A percentile compares a stretch with the other conserved stretches of the same genome.
Evolutionary conservation across 441 rosid species (phyloP).

Genomic region (Iberis amara): DNA sequence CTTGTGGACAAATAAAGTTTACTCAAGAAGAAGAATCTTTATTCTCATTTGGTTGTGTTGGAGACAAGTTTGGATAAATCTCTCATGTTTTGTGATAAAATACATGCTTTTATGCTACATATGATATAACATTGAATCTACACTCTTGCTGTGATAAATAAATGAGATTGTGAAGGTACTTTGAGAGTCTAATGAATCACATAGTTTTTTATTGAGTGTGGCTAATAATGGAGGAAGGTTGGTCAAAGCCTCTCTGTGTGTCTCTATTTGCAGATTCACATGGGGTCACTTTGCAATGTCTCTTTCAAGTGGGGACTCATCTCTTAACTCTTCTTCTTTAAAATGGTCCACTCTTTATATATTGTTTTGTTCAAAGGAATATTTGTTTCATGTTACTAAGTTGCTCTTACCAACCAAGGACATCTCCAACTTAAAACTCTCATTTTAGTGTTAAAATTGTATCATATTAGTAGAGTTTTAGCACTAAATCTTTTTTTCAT

Average conservation of each 20-base stretch:
- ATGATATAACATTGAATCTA: no score
- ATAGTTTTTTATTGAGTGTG: slow-evolving; percentile 13
- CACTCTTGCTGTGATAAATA: slow-evolving; percentile 8
- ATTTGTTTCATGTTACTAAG: slow-evolving; percentile 19
- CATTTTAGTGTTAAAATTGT: no score
- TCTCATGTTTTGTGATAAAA: neutral
- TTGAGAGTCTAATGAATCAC: slow-evolving; percentile 27
- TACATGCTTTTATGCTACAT: slow-evolving; percentile 3
- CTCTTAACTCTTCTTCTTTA: slow-evolving; percentile 12
- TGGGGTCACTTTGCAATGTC: slow-evolving; percentile 32
- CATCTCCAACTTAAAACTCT: no score
- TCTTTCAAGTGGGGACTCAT: slow-evolving; percentile 31
- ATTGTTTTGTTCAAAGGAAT: slow-evolving; percentile 7
- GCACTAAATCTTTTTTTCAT: no score
- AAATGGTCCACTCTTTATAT: slow-evolving; percentile 22
- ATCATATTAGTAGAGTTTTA: no score
- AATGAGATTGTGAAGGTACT: slow-evolving; percentile 19
- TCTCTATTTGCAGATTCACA: slow-evolving; percentile 31
- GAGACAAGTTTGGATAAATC: slow-evolving; percentile 12
- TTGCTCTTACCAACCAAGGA: slow-evolving; percentile 24
- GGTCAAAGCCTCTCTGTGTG: slow-evolving; percentile 30
- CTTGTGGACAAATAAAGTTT: slow-evolving; percentile 23
- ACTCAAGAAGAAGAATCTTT: slow-evolving; percentile 17
- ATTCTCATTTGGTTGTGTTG: slow-evolving; percentile 26
- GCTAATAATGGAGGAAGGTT: slow-evolving; percentile 27